Evolutionary conservation across 352 stramenopile species (phyloP).

Genomic region (Thraustotheca clavata): DNA sequence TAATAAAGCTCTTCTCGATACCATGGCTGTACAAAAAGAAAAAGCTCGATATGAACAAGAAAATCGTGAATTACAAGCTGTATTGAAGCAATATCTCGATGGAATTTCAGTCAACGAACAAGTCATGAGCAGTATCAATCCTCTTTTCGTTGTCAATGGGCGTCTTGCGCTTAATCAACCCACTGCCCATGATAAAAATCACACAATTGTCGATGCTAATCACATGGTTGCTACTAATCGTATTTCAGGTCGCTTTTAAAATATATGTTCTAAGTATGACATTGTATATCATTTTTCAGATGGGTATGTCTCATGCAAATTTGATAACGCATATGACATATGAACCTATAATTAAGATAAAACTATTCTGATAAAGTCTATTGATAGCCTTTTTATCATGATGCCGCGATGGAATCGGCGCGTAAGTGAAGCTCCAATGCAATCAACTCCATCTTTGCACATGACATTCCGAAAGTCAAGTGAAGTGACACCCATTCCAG

Average conservation of each 20-base stretch:
- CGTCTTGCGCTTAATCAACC: slow-evolving; percentile 48
- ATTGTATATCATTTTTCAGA: neutral
- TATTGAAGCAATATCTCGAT: slow-evolving; percentile 90
- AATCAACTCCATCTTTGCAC: neutral
- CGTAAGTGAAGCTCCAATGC: neutral
- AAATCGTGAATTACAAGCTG: slow-evolving; percentile 85
- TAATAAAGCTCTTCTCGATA: slow-evolving; percentile 92
- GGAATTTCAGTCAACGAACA: slow-evolving; percentile 88
- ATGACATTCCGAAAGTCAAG: neutral
- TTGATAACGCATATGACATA: too few relatives aligned
- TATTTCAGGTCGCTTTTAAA: slow-evolving; percentile 21
- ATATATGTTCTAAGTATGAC: neutral
- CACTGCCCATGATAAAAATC: slow-evolving; percentile 11
- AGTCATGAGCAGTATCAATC: slow-evolving; percentile 87
- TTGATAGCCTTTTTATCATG: too few relatives aligned
- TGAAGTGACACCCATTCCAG: neutral
- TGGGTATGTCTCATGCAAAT: neutral
- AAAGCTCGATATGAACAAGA: slow-evolving; percentile 76
- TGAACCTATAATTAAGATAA: too few relatives aligned
- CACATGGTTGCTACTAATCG: slow-evolving; percentile 75
- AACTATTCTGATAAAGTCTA: too few relatives aligned
- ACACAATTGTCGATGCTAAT: slow-evolving; percentile 66
- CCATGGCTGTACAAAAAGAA: slow-evolving; percentile 84
- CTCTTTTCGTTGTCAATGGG: slow-evolving; percentile 91
- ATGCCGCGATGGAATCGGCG: neutral